Evolutionary conservation across 2,329 filamentous ascomycete genomes (phyloP), one percentile per base, ranked within the genome.

Genomic region (Diaporthe nobilis): DNA sequence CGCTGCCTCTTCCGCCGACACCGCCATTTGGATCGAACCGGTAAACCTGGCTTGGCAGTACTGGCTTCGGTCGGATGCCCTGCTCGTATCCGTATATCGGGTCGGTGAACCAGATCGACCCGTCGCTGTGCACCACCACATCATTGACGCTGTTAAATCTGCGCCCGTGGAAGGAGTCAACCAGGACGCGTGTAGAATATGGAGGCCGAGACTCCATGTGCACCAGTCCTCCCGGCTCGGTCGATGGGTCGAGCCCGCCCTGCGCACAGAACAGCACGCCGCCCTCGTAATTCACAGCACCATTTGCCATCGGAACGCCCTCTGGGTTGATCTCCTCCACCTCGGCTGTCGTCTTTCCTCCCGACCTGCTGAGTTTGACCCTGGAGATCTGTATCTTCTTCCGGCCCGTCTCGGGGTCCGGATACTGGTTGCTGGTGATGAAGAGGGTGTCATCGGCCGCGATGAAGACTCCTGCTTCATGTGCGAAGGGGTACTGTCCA

Each of bases 141-240:
- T 89, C 88, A 76, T 88, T 88, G 60, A 87, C 81, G 3, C 85
- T 87, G 78, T 88, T 89, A 79, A 90, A 89, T 2, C 83, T 81
- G 9, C 86, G 81, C 1, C 86, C 86, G 51, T 86, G 80, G 78
- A 85, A 89, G 3, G 83, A 84, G 20, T 79, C 84, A 2, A 87
- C 75, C 3, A 88, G 53, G 0, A 77, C 68, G 0, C 73, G 71
- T 1, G 78, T 81, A 6, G 77, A 68, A 37, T 85, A 82, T 0
- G 84, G 84, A 4, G 83, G 78, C 17, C 75, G 72, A 7, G 80
- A n/a, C 12, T 82, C 78, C 83, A 85, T 85, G 2, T 77, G 79
- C 8, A 81, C 80, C 5, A 86, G 78, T 0, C 84, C 82, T 6
- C 83, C 80, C 2, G 80, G 77, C 4, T 63, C 67, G 6, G 47